These are phyloP conservation scores for Hypoxylon subgilvum DNA, from an alignment of 495 filamentous ascomycete genomes.

Conservation along the genomic window DNA sequence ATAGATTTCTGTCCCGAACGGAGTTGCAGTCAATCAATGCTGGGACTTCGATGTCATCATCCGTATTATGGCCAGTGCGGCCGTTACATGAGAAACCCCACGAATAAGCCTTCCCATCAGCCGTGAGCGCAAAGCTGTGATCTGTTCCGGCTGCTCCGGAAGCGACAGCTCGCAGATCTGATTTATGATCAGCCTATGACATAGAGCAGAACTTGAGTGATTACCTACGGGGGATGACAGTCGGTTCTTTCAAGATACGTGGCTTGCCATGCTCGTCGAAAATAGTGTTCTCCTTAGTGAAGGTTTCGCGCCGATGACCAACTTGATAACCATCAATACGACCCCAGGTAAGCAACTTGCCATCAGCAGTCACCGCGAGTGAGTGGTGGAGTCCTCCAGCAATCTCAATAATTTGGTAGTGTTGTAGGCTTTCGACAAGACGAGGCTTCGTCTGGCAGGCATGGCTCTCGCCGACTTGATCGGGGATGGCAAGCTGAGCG, in stretches of 20 bases:
- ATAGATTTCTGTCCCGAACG: slow-evolving; percentile 62
- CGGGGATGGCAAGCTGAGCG: slow-evolving; percentile 72
- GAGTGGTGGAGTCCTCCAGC: slow-evolving; percentile 72
- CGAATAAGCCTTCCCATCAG: slow-evolving; percentile 65
- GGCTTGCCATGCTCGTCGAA: slow-evolving; percentile 58
- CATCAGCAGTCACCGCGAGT: slow-evolving; percentile 64
- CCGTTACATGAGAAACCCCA: slow-evolving; percentile 74
- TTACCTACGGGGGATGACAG: slow-evolving; percentile 36
- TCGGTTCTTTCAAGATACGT: slow-evolving; percentile 61
- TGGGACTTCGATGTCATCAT: slow-evolving; percentile 63
- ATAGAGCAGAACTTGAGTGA: too few relatives aligned
- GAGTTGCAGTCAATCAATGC: slow-evolving; percentile 69
- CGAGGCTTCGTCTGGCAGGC: slow-evolving; percentile 52
- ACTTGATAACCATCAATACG: slow-evolving; percentile 68
- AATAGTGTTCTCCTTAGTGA: slow-evolving; percentile 61
- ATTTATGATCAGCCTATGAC: slow-evolving; percentile 1
- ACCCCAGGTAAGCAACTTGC: slow-evolving; percentile 72
- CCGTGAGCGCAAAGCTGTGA: slow-evolving; percentile 65
- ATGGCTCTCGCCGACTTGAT: slow-evolving; percentile 67
- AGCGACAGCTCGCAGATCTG: slow-evolving; percentile 34
- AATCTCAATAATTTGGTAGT: slow-evolving; percentile 59
- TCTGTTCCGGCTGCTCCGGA: slow-evolving; percentile 61
- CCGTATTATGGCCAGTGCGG: slow-evolving; percentile 69
- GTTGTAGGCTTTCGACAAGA: slow-evolving; percentile 53
- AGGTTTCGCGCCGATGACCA: slow-evolving; percentile 59